A percentile compares a stretch with the other conserved stretches of the same genome.
phyloP scores from a whole-genome alignment of 257 asterid species.

The Solanum habrochaites region DNA sequence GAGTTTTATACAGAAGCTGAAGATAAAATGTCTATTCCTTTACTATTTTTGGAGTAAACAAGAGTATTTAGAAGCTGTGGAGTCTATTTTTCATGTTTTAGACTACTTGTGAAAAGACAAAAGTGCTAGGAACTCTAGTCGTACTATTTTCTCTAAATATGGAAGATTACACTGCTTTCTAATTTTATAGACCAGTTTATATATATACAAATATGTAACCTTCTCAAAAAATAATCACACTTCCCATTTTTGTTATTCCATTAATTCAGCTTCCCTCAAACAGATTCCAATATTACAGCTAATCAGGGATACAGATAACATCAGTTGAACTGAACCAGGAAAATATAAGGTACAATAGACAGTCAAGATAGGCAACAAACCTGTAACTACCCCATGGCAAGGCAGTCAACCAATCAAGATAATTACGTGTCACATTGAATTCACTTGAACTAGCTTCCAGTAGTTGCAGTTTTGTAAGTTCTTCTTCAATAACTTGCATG shows the following conservation, averaged over 20 bases:
- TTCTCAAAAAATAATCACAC: background rate
- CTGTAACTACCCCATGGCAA: slow-evolving; percentile 99
- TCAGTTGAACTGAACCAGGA: background rate
- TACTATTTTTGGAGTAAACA: background rate
- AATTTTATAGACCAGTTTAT: background rate
- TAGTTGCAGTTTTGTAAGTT: slow-evolving; percentile 73
- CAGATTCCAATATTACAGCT: background rate
- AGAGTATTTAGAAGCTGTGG: background rate
- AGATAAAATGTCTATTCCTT: background rate
- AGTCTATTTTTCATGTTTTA: background rate
- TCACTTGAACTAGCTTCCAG: slow-evolving; percentile 99
- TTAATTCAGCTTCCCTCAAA: background rate
- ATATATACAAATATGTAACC: background rate
- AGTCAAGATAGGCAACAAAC: slow-evolving; percentile 18
- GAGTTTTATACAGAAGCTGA: background rate
- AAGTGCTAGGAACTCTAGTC: background rate
- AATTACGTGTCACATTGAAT: slow-evolving; percentile 93
- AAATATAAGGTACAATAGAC: background rate
- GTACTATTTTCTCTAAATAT: background rate
- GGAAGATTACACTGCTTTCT: background rate
- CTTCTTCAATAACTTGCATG: slow-evolving; percentile 96
- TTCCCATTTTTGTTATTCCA: background rate
- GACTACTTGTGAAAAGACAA: background rate
- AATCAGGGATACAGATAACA: background rate
- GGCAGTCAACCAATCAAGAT: slow-evolving; percentile 98